Base-by-base conservation (phyloP, 2,329 filamentous ascomycete genomes). In the Claviceps africana region DNA sequence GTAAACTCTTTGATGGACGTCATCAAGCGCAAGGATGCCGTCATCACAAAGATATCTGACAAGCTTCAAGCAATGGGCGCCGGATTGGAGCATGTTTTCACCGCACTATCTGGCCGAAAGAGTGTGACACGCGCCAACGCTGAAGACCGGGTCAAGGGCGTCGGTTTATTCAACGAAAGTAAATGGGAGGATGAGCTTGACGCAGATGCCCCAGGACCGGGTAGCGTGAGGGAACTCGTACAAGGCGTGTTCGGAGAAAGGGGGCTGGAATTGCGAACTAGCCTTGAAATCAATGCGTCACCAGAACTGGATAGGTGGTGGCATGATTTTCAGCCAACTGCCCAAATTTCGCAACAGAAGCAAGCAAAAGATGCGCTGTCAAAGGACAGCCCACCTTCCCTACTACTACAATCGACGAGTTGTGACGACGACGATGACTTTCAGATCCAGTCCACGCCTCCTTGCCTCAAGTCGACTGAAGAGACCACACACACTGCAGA, bases 61-160 rank as follows among this genome's bases (percentile, higher is more conserved):
- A 80, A 80, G 61, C 63, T 81, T 0, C 75, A 76, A 53, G 69
- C 71, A 2, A 69, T 72, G 50, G 74, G 75, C 2, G 73, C 67
- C 0, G 72, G 76, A 0, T 61, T 79, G 9, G 77, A 79, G 53
- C 68, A 76, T 55, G 67, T 79, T 10, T 81, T 81, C 61, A 73
- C 73, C 33, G 58, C 69, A 6, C 62, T 79, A 3, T 71, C 73
- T 2, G 70, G 72, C 0, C 76, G 73, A 55, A 72, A 72, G 44
- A 75, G 70, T 54, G 60, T 72, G 6, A 68, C 69, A 4, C 68
- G 76, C 50, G 60, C 66, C 4, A 60, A 61, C 4, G 75, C 75
- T 4, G 72, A 74, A 46, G 69, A 69, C 5, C 74, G 71, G 39
- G 67, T 81, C 9, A 74, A 70, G 37, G 77, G 77, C 0, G 68